Evolutionary conservation across 2,329 filamentous ascomycete species (phyloP).

Genomic region (Pochonia chlamydosporia): DNA sequence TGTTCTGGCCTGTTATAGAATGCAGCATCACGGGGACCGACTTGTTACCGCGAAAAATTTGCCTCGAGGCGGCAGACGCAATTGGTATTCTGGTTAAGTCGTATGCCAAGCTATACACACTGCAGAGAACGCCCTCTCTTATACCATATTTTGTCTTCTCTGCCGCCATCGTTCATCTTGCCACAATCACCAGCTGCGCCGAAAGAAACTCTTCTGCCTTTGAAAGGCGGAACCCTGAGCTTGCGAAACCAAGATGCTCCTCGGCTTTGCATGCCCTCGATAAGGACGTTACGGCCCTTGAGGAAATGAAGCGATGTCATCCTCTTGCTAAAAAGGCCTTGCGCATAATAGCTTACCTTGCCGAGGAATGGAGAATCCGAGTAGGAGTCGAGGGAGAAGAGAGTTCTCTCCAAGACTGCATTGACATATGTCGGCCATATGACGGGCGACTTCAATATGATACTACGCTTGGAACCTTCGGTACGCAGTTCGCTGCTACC

Average conservation of each 20-base stretch:
- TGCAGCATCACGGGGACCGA: constrained; percentile 55
- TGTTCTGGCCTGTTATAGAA: constrained; percentile 67
- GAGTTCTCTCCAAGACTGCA: constrained; percentile 26
- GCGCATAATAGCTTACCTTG: constrained; percentile 50
- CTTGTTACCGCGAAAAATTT: constrained; percentile 59
- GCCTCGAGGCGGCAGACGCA: constrained; percentile 52
- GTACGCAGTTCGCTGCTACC: background rate
- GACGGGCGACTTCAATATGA: background rate
- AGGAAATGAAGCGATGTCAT: constrained; percentile 54
- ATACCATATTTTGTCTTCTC: constrained; percentile 55
- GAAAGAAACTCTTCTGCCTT: constrained; percentile 28
- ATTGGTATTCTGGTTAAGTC: constrained; percentile 49
- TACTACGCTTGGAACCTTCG: background rate
- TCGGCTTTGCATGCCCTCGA: constrained; percentile 33
- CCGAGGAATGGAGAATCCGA: constrained; percentile 51
- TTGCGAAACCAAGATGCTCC: background rate
- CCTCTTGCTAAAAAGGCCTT: constrained; percentile 53
- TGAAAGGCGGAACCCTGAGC: background rate
- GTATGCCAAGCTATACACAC: constrained; percentile 51
- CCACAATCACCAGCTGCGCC: constrained; percentile 23
- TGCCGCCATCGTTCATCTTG: constrained; percentile 52
- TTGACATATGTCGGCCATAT: constrained; percentile 1
- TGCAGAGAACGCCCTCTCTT: constrained; percentile 50
- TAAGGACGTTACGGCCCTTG: constrained; percentile 49
- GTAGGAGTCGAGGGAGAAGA: constrained; percentile 33